These are phyloP conservation scores for Agrocybe praecox DNA, from an alignment of 768 basidiomycete species.

Conservation along the genomic window DNA sequence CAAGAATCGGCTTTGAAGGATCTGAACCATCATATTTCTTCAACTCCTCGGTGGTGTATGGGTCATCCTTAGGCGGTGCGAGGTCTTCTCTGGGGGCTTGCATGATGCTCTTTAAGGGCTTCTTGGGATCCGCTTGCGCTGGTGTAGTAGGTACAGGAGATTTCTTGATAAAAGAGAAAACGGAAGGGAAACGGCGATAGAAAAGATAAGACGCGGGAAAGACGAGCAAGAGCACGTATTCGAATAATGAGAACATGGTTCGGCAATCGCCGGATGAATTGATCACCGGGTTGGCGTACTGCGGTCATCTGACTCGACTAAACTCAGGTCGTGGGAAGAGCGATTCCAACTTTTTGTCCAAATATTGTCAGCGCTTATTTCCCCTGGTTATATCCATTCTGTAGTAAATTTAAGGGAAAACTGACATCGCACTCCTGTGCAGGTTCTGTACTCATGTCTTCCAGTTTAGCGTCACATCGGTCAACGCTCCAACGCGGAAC, in stretches of 20 bases:
- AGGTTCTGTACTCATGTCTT: too few relatives aligned
- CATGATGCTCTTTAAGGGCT: slow-evolving; percentile 64
- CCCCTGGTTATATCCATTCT: too few relatives aligned
- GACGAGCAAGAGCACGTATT: slow-evolving; percentile 18
- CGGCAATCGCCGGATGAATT: slow-evolving; percentile 16
- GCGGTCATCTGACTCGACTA: too few relatives aligned
- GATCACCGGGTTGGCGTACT: neutral
- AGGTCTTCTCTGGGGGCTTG: slow-evolving; percentile 64
- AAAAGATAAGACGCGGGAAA: slow-evolving; percentile 20
- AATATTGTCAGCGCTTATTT: too few relatives aligned
- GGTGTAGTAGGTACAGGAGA: slow-evolving; percentile 8
- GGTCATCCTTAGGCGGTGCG: slow-evolving; percentile 74
- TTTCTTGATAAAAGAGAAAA: neutral
- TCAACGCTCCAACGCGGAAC: too few relatives aligned
- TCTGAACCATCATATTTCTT: slow-evolving; percentile 72
- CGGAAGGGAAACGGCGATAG: slow-evolving; percentile 12
- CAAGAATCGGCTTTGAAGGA: slow-evolving; percentile 73
- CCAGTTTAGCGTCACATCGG: too few relatives aligned
- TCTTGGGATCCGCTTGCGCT: slow-evolving; percentile 28
- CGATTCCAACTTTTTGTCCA: too few relatives aligned
- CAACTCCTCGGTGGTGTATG: slow-evolving; percentile 71
- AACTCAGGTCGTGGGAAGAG: too few relatives aligned
- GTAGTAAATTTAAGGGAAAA: too few relatives aligned
- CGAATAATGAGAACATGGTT: slow-evolving; percentile 15
- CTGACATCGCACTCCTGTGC: too few relatives aligned